Base-by-base conservation (phyloP, 176 grass and related monocot species). In the Musa acuminata region DNA sequence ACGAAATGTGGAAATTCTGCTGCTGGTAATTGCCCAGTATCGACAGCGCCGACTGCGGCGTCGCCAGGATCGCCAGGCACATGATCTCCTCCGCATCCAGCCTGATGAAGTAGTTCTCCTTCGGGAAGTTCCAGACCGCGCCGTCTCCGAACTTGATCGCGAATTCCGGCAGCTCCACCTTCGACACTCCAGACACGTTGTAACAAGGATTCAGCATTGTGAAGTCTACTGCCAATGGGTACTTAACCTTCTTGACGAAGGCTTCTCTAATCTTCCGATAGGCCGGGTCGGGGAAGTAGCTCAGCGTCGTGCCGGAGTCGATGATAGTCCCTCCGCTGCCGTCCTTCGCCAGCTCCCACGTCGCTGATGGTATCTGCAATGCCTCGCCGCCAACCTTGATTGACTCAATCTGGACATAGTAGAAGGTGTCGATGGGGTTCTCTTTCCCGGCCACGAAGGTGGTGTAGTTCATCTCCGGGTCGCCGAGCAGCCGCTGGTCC, bases 21-120 rank as follows among this genome's bases (percentile, higher is more conserved):
- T 99, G 96, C 82, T 89, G 96, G 78, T 89, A 94, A 75, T 99
- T 99, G 9, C 96, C 91, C 26, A 99, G 80, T 59, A 99, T 99
- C 52, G 84, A 83, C 72, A 99, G 69, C 1, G 80, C 67, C 16
- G 90, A 87, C 8, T 73, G 75, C 49, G 86, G 91, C 50, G 83
- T 94, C 53, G 84, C 86, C 14, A 89, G 86, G 16, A 94, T 73
- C 12, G 91, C 91, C 8, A 94, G 84, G 80, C 95, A 99, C 75
- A 89, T 85, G n/a, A 94, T 12, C 2, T 83, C 82, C 1, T 89
- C 91, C 20, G 84, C 77, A 3, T 91, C 88, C 1, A 94, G 76
- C 62, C 79, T 75, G 79, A 99, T 84, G 86, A 99, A 99, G 78
- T 94, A 94, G 79, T 94, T 99, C 80, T 91, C 88, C 8, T 63